Evolutionary conservation across 768 basidiomycete species (phyloP).

Genomic region (Kwoniella sp.): DNA sequence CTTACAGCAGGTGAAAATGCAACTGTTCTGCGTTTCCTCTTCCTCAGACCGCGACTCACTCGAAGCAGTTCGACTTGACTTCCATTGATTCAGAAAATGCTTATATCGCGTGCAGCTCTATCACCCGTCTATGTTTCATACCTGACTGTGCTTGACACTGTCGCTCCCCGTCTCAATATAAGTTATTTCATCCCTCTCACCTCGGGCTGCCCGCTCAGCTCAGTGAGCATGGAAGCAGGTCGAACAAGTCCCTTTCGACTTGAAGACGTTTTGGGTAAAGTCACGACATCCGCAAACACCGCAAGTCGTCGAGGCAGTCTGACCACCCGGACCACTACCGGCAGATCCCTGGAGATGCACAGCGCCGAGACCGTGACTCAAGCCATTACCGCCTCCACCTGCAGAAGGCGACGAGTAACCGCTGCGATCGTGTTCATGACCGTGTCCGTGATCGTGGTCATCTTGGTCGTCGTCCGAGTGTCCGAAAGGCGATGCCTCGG

Average conservation of each 20-base stretch:
- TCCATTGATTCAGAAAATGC: too few species aligned
- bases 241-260: slow-evolving; percentile 67
- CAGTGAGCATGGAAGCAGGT: slow-evolving; percentile 64
- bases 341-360: slow-evolving; percentile 28
- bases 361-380: slow-evolving; percentile 53
- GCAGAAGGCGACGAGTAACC: slow-evolving; percentile 22
- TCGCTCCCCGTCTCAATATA: background rate
- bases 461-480: slow-evolving; percentile 41
- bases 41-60: too few species aligned
- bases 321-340: slow-evolving; percentile 57
- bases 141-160: background rate
- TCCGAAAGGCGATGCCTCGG: slow-evolving; percentile 45
- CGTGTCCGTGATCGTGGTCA: slow-evolving; percentile 33
- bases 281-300: slow-evolving; percentile 59
- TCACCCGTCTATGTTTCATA: too few species aligned
- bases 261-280: slow-evolving; percentile 71
- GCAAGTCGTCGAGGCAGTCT: slow-evolving; percentile 56
- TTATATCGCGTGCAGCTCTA: too few species aligned
- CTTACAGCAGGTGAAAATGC: too few species aligned
- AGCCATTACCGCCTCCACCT: slow-evolving; percentile 12
- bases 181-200: background rate
- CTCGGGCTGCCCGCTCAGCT: background rate
- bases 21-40: too few species aligned
- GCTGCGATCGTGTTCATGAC: slow-evolving; percentile 19
- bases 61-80: too few species aligned